Conservation (phyloP, 192 early-diverging fungal genomes). For the Backusella tuberculispora region DNA sequence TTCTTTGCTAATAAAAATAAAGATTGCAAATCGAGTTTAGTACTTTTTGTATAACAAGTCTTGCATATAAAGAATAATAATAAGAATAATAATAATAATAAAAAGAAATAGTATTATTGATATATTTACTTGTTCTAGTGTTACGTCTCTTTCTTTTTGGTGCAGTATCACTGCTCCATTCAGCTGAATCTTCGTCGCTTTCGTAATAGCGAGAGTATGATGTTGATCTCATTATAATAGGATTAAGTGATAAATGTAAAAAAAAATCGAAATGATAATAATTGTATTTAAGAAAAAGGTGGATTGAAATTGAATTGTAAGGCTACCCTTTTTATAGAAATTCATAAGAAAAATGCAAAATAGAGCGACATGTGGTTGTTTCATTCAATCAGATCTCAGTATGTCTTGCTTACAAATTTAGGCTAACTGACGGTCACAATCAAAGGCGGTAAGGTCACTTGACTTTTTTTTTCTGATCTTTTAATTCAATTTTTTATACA, state of each 20-base stretch:
- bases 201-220: neutral
- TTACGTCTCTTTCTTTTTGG: conserved; percentile 13
- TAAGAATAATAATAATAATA: neutral
- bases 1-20: neutral
- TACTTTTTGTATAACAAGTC: neutral
- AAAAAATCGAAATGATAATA: neutral
- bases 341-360: conserved; percentile 17
- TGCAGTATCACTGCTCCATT: conserved; percentile 19
- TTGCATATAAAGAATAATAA: neutral
- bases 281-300: neutral
- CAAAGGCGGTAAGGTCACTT: neutral
- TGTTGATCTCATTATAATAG: conserved; percentile 5
- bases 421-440: neutral
- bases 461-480: conserved; percentile 6
- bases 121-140: conserved; percentile 17
- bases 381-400: conserved; percentile 2
- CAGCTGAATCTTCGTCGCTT: conserved; percentile 3
- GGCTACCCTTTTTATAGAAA: conserved; percentile 1
- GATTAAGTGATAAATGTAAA: neutral
- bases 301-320: neutral
- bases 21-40: neutral
- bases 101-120: neutral
- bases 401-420: conserved; percentile 16
- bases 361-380: conserved; percentile 8
- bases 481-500: neutral